phyloP scores from a whole-genome alignment of 2,329 filamentous ascomycete genomes.

The Orbilia blumenaviensis region DNA sequence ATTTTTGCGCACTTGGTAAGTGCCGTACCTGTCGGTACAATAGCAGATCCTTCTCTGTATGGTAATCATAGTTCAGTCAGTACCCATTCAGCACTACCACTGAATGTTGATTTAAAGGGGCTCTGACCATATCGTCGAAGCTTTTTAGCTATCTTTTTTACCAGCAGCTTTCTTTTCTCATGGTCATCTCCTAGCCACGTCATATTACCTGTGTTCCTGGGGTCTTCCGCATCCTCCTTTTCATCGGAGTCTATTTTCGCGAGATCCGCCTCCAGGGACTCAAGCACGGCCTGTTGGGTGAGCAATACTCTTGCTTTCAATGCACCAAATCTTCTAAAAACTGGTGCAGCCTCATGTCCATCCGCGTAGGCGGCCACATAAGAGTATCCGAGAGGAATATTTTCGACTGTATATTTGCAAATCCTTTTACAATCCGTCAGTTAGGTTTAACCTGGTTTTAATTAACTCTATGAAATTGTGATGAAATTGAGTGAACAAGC shows the following conservation, averaged over 20 bases:
- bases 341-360: slow-evolving; percentile 4
- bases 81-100: neutral
- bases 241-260: slow-evolving; percentile 1
- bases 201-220: neutral
- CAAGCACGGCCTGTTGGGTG: slow-evolving; percentile 28
- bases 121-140: slow-evolving; percentile 26
- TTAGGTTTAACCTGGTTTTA: too few relatives aligned
- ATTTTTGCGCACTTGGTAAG: slow-evolving; percentile 10
- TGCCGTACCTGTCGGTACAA: slow-evolving; percentile 27
- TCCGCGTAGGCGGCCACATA: slow-evolving; percentile 29
- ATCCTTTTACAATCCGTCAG: neutral
- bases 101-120: neutral
- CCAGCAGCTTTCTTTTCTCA: neutral
- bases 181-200: slow-evolving; percentile 22
- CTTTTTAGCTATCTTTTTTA: neutral
- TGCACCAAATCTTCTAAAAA: slow-evolving; percentile 40
- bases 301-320: slow-evolving; percentile 22
- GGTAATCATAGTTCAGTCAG: neutral
- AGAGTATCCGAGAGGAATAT: slow-evolving; percentile 31
- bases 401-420: neutral
- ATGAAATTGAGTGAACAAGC: too few relatives aligned
- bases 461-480: too few relatives aligned
- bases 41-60: slow-evolving; percentile 29
- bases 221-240: neutral
- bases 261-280: slow-evolving; percentile 17